Evolutionary conservation across 768 basidiomycete genomes (phyloP), one percentile per base, ranked within the genome.

Genomic region (Kwoniella shandongensis): DNA sequence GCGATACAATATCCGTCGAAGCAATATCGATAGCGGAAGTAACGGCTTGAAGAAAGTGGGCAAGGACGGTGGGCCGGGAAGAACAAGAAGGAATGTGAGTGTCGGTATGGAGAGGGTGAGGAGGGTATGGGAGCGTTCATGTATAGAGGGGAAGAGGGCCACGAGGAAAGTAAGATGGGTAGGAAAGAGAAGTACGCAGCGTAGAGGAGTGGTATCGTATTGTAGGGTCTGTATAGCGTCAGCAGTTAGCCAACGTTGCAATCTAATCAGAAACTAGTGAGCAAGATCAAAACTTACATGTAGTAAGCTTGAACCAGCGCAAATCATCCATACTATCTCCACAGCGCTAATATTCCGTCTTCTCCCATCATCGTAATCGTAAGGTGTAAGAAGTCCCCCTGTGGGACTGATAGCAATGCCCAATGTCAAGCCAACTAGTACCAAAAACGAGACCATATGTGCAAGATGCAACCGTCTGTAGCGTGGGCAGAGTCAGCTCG

Each of bases 41-140:
- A 60, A 50, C 1, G 41, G 25, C 10, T 44, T 38, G 52, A 64
- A 1, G 29, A 59, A 51, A 22, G 54, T 26, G 1, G 61, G 54
- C 15, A 65, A 5, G 1, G 69, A 70, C 11, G 69, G 69, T 2
- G 54, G 25, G 5, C 7, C 12, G 1, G 69, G 65, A 1, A 63
- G 39, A 20, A 70, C 32, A 8, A 70, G 63, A 10, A 50, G 45
- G 49, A 61, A 38, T 2, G 66, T 67, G 5, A 65, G 44, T n/a
- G 45, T 41, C 20, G 64, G 63, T 11, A 70, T 65, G 20, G 69
- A 67, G 12, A 65, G 26, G 25, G 41, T 48, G 12, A 67, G 35
- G 8, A 61, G 25, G 17, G 54, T 45, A 61, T 51, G 65, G 46
- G 35, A 8, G 42, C 50, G n/a, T 39, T 40, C 29, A 3, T 11